Percentiles rank a stretch among this genome's conserved stretches.
phyloP scores from a whole-genome alignment of 2,329 filamentous ascomycete genomes.

The Arthrobotrys conoides region DNA sequence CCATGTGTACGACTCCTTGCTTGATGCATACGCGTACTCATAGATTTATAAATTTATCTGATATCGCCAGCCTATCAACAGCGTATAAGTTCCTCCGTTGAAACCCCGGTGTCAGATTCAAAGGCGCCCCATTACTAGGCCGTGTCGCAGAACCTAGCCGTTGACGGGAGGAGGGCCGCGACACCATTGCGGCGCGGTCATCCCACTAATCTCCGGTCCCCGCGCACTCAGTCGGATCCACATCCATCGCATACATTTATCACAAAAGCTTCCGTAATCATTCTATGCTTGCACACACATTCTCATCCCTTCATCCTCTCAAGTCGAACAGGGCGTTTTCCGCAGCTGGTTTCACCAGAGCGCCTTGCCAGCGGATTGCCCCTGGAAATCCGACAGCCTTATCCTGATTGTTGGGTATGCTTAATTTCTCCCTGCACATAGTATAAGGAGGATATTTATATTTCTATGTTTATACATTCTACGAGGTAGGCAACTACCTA shows the following conservation, averaged over 20 bases:
- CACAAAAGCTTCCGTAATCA: too few species aligned
- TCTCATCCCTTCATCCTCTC: not conserved
- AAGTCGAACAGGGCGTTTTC: conserved; percentile 42
- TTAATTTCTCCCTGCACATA: not conserved
- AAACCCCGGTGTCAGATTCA: conserved; percentile 4
- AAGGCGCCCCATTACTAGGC: conserved; percentile 35
- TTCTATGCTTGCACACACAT: too few species aligned
- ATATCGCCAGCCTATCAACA: conserved; percentile 37
- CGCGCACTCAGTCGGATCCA: conserved; percentile 25
- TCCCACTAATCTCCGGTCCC: conserved; percentile 53
- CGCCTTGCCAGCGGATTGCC: conserved; percentile 39
- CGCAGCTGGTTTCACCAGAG: conserved; percentile 25
- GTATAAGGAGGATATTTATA: not conserved
- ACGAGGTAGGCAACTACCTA: too few species aligned
- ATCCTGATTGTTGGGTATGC: not conserved
- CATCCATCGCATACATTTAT: conserved; percentile 9
- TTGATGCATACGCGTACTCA: conserved; percentile 43
- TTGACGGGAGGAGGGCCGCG: conserved; percentile 43
- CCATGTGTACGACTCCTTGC: conserved; percentile 1
- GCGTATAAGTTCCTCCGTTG: not conserved
- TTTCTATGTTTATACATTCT: too few species aligned
- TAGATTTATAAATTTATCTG: conserved; percentile 5
- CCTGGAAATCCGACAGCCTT: conserved; percentile 35
- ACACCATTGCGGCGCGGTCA: conserved; percentile 59
- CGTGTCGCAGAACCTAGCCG: conserved; percentile 5